Evolutionary conservation across 2,329 filamentous ascomycete species (phyloP).

Genomic region (Chaetomiaceae sp.): DNA sequence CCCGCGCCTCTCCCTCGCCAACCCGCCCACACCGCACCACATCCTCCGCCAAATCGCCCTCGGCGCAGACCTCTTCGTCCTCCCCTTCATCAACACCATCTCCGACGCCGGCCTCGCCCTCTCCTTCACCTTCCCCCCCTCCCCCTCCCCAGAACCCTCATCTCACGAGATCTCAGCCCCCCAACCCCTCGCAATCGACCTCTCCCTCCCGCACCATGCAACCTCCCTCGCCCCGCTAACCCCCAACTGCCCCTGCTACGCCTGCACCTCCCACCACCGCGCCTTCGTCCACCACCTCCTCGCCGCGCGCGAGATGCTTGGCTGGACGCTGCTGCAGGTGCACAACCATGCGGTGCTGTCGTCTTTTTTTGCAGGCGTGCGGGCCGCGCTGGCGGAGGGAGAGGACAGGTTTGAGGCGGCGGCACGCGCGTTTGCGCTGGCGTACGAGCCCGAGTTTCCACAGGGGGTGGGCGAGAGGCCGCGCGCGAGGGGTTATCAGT

Average conservation of each 20-base stretch:
- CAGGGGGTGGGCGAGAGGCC: constrained; percentile 72
- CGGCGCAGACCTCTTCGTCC: constrained; percentile 73
- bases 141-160: constrained; percentile 36
- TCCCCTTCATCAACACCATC: constrained; percentile 67
- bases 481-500: constrained; percentile 75
- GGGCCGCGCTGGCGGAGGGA: constrained; percentile 52
- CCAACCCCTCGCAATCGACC: constrained; percentile 65
- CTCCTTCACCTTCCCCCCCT: constrained; percentile 66
- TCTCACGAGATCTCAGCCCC: constrained; percentile 14
- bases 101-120: constrained; percentile 86
- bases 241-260: constrained; percentile 68
- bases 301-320: constrained; percentile 90
- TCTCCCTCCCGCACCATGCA: constrained; percentile 64
- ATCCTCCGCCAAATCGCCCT: constrained; percentile 69
- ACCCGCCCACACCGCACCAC: constrained; percentile 66
- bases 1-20: constrained; percentile 69
- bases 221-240: constrained; percentile 58
- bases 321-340: constrained; percentile 86
- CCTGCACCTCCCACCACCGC: constrained; percentile 76
- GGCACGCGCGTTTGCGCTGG: constrained; percentile 37
- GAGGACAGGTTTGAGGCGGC: constrained; percentile 57
- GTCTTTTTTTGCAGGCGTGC: constrained; percentile 67
- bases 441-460: constrained; percentile 69
- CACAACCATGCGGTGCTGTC: constrained; percentile 78
- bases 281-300: constrained; percentile 88